Evolutionary conservation across 2,329 filamentous ascomycete genomes (phyloP), one percentile per base, ranked within the genome.

Genomic region (Fusarium decemcellulare): DNA sequence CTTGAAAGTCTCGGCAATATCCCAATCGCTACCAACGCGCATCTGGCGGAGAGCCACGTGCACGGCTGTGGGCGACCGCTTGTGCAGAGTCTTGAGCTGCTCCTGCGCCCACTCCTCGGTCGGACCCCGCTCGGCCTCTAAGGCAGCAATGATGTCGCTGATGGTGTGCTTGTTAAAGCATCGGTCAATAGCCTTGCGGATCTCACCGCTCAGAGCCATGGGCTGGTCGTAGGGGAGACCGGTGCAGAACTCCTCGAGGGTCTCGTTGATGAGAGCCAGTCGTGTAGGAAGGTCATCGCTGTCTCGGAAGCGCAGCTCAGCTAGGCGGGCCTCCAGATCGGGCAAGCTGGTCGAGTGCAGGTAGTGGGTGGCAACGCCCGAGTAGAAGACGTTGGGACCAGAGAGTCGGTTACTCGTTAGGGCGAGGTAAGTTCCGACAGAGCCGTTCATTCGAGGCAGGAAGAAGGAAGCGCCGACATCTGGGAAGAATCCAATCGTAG

Each of bases 401-500:
- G 87, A 90, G 67, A 99, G 83, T 68, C 90, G 88, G 77, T 95
- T 92, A 77, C 94, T 96, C 8, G 96, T 99, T 68, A 99, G 86
- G 18, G 94, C 96, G 44, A 99, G 90, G 81, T 98, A 99, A 18
- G 93, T 97, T 61, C 96, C 96, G 59, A 97, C 82, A 63, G 90
- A 85, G 52, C 96, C 96, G 74, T 97, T 90, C 86, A 99, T 90
- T 68, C 94, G 88, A 15, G 96, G 93, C 57, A 99, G 86, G 86
- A 98, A 98, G 85, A 98, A 99, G 11, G 93, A 97, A 34, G 92
- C 97, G 65, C 96, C 96, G 51, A 99, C 96, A 76, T 99, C 97
- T 8, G 97, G 96, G 86, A 99, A 99, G 86, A 98, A 98, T 40
- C 96, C 96, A 77, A 99, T 99, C 9, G 90, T 97, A 5, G 96